Conservation (phyloP, 1,139 yeast species). For the Candida tetrigidarum region DNA sequence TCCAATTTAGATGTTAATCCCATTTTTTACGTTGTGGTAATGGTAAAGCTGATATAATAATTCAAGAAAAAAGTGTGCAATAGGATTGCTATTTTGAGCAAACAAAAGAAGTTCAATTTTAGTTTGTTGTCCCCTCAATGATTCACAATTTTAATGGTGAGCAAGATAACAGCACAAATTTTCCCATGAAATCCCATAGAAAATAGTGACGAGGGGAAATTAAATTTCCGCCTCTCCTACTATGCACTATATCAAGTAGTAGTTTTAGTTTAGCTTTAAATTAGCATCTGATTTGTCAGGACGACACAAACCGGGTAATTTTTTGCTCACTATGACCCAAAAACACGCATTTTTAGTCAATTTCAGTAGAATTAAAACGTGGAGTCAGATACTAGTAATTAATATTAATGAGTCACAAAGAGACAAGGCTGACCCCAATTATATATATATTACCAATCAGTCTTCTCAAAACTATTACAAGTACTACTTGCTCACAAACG, state of each 20-base stretch:
- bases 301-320: neutral
- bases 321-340: neutral
- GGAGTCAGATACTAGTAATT: neutral
- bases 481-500: no score
- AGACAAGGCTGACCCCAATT: neutral
- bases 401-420: neutral
- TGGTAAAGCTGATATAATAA: neutral
- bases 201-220: neutral
- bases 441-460: no score
- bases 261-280: neutral
- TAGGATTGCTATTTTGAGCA: neutral
- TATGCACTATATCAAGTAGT: neutral
- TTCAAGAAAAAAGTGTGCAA: neutral
- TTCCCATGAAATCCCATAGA: neutral
- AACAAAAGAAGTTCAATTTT: neutral
- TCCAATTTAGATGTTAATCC: constrained; percentile 43
- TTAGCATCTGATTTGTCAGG: neutral
- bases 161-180: neutral
- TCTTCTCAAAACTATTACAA: no score
- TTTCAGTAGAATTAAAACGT: neutral
- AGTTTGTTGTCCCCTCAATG: constrained; percentile 1
- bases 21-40: constrained; percentile 22
- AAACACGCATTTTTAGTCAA: constrained; percentile 1
- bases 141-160: neutral
- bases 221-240: neutral